These are phyloP conservation scores for Sporobolus alterniflorus DNA, from an alignment of 202 grass and related monocot genomes.

Conservation along the genomic window DNA sequence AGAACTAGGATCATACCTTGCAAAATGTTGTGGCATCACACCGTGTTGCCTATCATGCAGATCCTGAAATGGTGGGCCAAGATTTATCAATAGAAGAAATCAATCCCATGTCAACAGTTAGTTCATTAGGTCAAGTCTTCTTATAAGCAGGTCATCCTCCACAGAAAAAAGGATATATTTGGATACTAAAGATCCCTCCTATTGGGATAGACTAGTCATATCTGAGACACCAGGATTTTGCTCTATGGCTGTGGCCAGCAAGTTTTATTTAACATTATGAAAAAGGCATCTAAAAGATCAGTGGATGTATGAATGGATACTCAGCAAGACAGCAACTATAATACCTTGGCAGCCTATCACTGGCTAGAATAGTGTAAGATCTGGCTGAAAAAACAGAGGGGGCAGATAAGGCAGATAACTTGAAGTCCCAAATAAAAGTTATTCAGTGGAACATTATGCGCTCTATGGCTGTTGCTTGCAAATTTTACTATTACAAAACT, in stretches of 20 bases:
- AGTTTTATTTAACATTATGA: not conserved
- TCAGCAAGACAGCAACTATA: not conserved
- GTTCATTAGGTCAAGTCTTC: slow-evolving; percentile 1
- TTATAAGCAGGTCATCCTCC: slow-evolving; percentile 27
- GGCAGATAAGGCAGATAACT: not conserved
- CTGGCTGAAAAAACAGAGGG: no score
- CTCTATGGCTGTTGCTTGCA: not conserved
- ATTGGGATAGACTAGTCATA: not conserved
- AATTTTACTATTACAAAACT: not conserved
- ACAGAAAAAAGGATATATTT: not conserved
- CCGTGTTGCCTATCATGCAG: slow-evolving; percentile 37
- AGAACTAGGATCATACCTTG: slow-evolving; percentile 30
- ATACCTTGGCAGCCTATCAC: not conserved
- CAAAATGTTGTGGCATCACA: slow-evolving; percentile 26
- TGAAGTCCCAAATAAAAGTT: not conserved
- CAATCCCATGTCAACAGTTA: not conserved
- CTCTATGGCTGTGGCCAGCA: not conserved
- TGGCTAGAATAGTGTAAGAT: slow-evolving; percentile 22
- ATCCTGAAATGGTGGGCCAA: slow-evolving; percentile 41
- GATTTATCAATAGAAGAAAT: not conserved
- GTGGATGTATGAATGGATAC: not conserved
- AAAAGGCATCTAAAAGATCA: slow-evolving; percentile 10
- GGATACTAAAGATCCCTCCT: not conserved
- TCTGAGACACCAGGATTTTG: not conserved
- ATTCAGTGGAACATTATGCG: not conserved